A percentile compares a stretch with the other conserved stretches of the same genome.
Conservation (phyloP, 371 early-diverging fungal genomes). For the Zancudomyces culisetae region DNA sequence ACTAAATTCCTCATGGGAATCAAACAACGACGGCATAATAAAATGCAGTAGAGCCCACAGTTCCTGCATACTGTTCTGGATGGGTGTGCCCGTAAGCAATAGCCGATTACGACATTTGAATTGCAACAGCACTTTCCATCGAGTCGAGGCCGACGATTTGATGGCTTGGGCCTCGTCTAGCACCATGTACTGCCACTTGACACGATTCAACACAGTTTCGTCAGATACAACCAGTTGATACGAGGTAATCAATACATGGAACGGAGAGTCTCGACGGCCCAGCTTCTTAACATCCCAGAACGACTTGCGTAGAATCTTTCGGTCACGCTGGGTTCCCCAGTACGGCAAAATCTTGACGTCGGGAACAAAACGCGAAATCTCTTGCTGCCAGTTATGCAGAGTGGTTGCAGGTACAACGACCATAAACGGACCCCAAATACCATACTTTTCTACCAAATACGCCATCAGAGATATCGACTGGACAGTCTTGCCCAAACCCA, state of each 20-base stretch:
- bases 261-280: conserved; percentile 53
- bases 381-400: conserved; percentile 91
- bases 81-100: conserved; percentile 96
- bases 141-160: conserved; percentile 86
- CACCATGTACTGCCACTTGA: conserved; percentile 90
- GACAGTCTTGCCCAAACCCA: conserved; percentile 94
- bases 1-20: conserved; percentile 87
- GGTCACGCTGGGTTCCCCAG: conserved; percentile 62
- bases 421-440: conserved; percentile 79
- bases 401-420: conserved; percentile 89
- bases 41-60: conserved; percentile 98
- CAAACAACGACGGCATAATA: conserved; percentile 88
- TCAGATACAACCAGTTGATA: conserved; percentile 97
- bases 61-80: conserved; percentile 99
- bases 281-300: conserved; percentile 53
- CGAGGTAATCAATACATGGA: conserved; percentile 92
- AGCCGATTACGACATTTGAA: conserved; percentile 82
- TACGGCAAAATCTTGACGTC: conserved; percentile 73
- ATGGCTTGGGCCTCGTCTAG: conserved; percentile 99
- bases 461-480: conserved; percentile 95
- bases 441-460: conserved; percentile 78
- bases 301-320: conserved; percentile 37
- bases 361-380: conserved; percentile 97
- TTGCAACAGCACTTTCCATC: conserved; percentile 62
- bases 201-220: conserved; percentile 53